Evolutionary conservation across 305 asterid species (phyloP), one percentile per base, ranked within the genome.

Genomic region (Withania somnifera): DNA sequence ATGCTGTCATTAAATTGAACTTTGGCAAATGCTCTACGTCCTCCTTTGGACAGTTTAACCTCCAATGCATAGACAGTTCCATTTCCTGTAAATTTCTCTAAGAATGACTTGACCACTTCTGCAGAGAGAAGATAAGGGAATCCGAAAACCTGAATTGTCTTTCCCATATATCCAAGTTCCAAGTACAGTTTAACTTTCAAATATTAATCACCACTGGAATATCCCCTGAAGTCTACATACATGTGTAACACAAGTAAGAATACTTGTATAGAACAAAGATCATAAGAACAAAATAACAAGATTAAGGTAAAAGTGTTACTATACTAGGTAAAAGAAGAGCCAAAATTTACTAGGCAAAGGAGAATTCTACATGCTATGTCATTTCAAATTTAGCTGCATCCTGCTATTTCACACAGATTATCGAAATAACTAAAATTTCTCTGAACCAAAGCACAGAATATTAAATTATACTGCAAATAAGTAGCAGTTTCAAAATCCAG

Each of bases 1-100:
- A 0, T 17, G 77, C 32, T 79, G n/a, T 53, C 34, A 9, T 34
- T 76, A 57, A 94, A 94, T 76, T 91, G 97, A 51, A 94, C 97
- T 67, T 32, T 90, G 8, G 98, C 97, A 52, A 80, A 87, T 32
- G 95, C 85, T 80, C 98, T 86, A 32, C 68, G 9, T 67, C 97
- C 91, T 3, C 82, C 51, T 81, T 84, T 90, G 45, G 87, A 19
- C 20, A 10, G 86, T 79, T 86, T 94, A 45, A 94, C 90, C 61
- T 94, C 97, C 83, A 92, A 69, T 50, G 94, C 97, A 82, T 64
- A 89, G 38, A 93, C 57, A 24, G 92, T 84, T 58, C 91, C 93
- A 50, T 15, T 26, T 26, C 93, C 92, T 0, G 92, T 89, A 45
- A 73, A 13, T 11, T 0, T 19, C 89, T 94, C 97, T 83, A 94